phyloP scores from a whole-genome alignment of 106 monocot species.

The Phalaenopsis equestris region DNA sequence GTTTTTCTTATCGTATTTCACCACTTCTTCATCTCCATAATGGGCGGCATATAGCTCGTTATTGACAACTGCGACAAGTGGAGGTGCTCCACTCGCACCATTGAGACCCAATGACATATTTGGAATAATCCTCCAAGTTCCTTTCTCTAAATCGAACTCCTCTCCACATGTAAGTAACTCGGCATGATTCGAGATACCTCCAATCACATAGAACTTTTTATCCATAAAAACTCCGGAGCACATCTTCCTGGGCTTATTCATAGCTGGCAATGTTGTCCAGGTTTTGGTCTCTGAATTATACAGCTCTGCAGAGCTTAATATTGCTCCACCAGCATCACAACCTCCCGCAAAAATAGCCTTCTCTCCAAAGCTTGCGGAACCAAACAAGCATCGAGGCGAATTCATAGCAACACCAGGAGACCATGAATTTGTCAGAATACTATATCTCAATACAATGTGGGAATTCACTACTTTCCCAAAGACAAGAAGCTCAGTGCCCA shows the following conservation, averaged over 20 bases:
- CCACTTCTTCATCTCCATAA: slow-evolving; percentile 48
- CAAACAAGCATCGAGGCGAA: slow-evolving; percentile 69
- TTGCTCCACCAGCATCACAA: slow-evolving; percentile 27
- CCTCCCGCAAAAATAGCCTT: slow-evolving; percentile 77
- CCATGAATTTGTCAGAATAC: slow-evolving; percentile 68
- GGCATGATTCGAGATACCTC: slow-evolving; percentile 37
- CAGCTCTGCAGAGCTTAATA: slow-evolving; percentile 63
- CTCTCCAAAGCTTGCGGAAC: slow-evolving; percentile 70
- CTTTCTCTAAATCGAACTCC: slow-evolving; percentile 54
- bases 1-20: slow-evolving; percentile 57
- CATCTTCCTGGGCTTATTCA: slow-evolving; percentile 60
- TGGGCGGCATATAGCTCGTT: slow-evolving; percentile 73
- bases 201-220: slow-evolving; percentile 77
- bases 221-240: slow-evolving; percentile 89
- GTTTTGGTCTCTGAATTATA: slow-evolving; percentile 61
- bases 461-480: slow-evolving; percentile 56
- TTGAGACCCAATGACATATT: slow-evolving; percentile 58
- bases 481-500: slow-evolving; percentile 75
- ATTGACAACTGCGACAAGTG: slow-evolving; percentile 72
- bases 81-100: slow-evolving; percentile 66
- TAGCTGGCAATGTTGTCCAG: slow-evolving; percentile 61
- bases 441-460: slow-evolving; percentile 53
- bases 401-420: slow-evolving; percentile 56
- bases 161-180: slow-evolving; percentile 66
- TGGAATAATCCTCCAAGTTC: slow-evolving; percentile 56